Base-by-base conservation (phyloP, 2,329 filamentous ascomycete genomes). In the Colletotrichum cordylinicola region DNA sequence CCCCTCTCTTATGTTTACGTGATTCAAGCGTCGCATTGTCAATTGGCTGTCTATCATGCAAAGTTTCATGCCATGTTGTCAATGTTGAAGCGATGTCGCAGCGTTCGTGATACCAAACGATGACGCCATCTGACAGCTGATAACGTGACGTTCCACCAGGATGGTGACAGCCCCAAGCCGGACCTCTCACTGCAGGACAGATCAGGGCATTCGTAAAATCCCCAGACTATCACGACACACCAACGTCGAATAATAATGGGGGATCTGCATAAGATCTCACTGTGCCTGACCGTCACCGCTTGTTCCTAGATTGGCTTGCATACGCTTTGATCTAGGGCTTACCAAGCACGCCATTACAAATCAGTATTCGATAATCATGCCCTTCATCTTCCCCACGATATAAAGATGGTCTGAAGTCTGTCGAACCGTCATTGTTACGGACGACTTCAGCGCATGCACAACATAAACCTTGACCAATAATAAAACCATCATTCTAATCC, bases 321-420 rank as follows among this genome's bases (percentile, higher is more conserved):
- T 58, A 16, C n/a, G 35, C 29, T 56, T 24, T 58, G 39, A 55
- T 61, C 7, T 18, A 27, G 33, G 27, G 64, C 64, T 75, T 21
- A 73, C 64, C 73, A 73, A 73, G 69, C 73, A 73, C 73, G 73
- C 73, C 33, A 75, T 68, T 67, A 68, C 73, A 67, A 75, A 75
- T 73, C 43, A 3, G 33, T n/a, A 9, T 24, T 27, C 6, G 13
- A 37, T 52, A 39, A 48, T 48, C 13, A 4, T 37, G 71, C 55
- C 16, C 18, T 16, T 35, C n/a, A 12, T 12, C 10, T 43, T 24
- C 29, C 13, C 8, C 48, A 31, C 58, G 24, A 29, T 73, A 73
- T 65, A 65, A 75, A 72, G 43, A 27, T 29, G 18, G 18, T 33
- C 18, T 18, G 58, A 43, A 15, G 37, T 52, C 55, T 52, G 15